phyloP scores from a whole-genome alignment of 2,329 filamentous ascomycete genomes.

The Nectriaceae sp. region DNA sequence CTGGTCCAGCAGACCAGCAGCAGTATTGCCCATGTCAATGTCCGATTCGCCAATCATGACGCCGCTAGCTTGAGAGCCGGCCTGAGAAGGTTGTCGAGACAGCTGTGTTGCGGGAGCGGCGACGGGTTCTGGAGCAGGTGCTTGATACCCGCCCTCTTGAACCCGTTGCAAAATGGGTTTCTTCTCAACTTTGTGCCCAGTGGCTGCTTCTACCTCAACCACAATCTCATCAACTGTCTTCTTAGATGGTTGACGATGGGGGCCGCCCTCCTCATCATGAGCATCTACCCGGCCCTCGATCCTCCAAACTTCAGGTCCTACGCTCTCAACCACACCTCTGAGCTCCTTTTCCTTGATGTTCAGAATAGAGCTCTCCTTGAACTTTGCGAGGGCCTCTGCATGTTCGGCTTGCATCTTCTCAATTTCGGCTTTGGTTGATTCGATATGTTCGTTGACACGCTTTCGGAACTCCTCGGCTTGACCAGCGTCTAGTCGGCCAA shows the following conservation, averaged over 20 bases:
- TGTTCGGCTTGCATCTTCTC: conserved; percentile 82
- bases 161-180: conserved; percentile 69
- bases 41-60: conserved; percentile 61
- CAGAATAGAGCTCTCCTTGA: conserved; percentile 70
- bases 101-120: conserved; percentile 36
- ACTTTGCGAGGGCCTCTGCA: conserved; percentile 70
- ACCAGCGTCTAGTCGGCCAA: conserved; percentile 67
- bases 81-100: conserved; percentile 56
- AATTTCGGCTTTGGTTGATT: conserved; percentile 77
- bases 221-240: conserved; percentile 73
- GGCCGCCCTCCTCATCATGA: conserved; percentile 47
- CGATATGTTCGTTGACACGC: conserved; percentile 71
- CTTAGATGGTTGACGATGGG: conserved; percentile 39
- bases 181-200: conserved; percentile 66
- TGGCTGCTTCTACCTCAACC: conserved; percentile 68
- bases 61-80: conserved; percentile 57
- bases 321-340: conserved; percentile 63
- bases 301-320: conserved; percentile 62
- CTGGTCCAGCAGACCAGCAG: conserved; percentile 66
- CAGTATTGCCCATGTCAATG: conserved; percentile 66
- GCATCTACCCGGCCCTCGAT: conserved; percentile 59
- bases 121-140: conserved; percentile 52
- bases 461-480: conserved; percentile 83
- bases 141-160: conserved; percentile 76
- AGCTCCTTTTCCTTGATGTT: conserved; percentile 76